Percentiles rank a stretch among this genome's conserved stretches.
Conservation (phyloP, 192 early-diverging fungal genomes). For the Coemansia sp. region DNA sequence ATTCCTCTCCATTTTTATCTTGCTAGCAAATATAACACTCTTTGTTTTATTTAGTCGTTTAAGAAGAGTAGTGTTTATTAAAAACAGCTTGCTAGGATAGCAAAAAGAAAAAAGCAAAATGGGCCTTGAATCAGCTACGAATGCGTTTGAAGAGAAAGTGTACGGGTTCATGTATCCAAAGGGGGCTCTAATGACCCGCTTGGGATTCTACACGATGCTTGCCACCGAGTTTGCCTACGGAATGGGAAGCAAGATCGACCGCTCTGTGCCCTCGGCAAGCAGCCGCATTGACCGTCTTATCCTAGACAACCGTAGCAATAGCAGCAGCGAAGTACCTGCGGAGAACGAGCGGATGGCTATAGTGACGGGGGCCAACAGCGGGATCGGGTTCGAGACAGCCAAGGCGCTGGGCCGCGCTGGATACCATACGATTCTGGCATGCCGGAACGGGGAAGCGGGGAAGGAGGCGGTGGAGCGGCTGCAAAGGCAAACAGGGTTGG, state of each 20-base stretch:
- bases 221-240: conserved; percentile 30
- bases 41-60: too few relatives aligned
- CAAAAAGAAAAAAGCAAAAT: conserved; percentile 11
- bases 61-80: too few relatives aligned
- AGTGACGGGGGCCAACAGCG: conserved; percentile 63
- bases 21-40: too few relatives aligned
- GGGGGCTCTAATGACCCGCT: background rate
- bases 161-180: conserved; percentile 2
- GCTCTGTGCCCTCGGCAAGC: conserved; percentile 17
- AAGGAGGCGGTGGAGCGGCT: conserved; percentile 41
- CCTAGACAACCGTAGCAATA: conserved; percentile 13
- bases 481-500: conserved; percentile 41
- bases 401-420: conserved; percentile 62
- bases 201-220: conserved; percentile 18
- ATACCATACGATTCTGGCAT: conserved; percentile 56
- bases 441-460: conserved; percentile 23
- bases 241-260: conserved; percentile 32
- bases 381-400: conserved; percentile 63
- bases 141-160: conserved; percentile 25
- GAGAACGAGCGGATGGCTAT: conserved; percentile 36
- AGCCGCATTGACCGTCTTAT: conserved; percentile 41
- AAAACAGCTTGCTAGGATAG: too few relatives aligned
- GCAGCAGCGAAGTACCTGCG: background rate
- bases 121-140: conserved; percentile 26
- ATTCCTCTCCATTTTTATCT: too few relatives aligned